Percentiles rank a stretch among this genome's conserved stretches.
phyloP scores from a whole-genome alignment of 2,329 filamentous ascomycete genomes.

The Kalmusia sp. region DNA sequence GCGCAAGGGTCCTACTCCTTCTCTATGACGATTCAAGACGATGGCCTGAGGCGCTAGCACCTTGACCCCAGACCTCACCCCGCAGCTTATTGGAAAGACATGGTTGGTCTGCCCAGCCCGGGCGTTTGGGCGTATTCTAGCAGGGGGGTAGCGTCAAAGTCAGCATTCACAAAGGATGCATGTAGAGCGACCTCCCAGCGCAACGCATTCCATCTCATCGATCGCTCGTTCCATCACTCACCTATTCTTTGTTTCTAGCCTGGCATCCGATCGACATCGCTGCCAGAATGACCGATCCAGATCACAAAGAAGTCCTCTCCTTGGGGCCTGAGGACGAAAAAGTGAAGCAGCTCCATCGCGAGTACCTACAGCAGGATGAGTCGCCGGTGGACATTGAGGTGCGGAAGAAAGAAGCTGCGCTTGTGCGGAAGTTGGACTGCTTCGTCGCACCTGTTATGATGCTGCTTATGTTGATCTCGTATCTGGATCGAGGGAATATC shows the following conservation, averaged over 20 bases:
- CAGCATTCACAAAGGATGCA: no score
- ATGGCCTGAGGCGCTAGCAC: not conserved
- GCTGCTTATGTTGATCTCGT: slow-evolving; percentile 43
- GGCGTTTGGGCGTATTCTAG: no score
- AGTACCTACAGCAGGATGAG: slow-evolving; percentile 32
- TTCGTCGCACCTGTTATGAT: slow-evolving; percentile 46
- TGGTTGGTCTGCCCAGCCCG: no score
- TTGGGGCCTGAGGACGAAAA: slow-evolving; percentile 22
- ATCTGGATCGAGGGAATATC: slow-evolving; percentile 45
- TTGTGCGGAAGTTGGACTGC: slow-evolving; percentile 40
- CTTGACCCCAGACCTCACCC: not conserved
- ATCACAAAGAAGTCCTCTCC: slow-evolving; percentile 12
- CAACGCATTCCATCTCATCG: not conserved
- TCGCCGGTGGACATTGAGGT: slow-evolving; percentile 15
- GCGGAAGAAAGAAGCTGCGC: slow-evolving; percentile 32
- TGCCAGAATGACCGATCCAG: slow-evolving; percentile 11
- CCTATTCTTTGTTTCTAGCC: no score
- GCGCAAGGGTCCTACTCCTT: not conserved
- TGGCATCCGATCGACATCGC: no score
- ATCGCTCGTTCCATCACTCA: not conserved
- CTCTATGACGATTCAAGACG: not conserved
- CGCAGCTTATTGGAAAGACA: not conserved
- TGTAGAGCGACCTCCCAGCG: no score
- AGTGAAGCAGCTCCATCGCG: slow-evolving; percentile 18
- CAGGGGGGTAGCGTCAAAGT: no score